Evolutionary conservation across 345 rosid genomes (phyloP), one percentile per base, ranked within the genome.

Genomic region (Lagerstroemia speciosa): DNA sequence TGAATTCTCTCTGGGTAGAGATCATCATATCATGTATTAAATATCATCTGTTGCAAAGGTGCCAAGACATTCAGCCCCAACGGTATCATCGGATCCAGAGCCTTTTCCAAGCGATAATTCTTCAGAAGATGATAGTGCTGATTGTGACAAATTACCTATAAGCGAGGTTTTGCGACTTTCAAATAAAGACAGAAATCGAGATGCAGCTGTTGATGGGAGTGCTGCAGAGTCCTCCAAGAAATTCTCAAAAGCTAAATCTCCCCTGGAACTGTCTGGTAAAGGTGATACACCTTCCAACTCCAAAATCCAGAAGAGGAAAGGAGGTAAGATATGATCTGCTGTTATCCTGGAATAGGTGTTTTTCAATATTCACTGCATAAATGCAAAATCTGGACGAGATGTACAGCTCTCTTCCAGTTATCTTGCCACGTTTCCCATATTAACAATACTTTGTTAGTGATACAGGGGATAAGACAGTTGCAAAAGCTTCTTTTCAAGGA

Each of bases 61-160:
- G 29, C 96, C 94, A 19, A 57, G 71, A 66, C 65, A 65, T 75
- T 79, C 93, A 30, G 26, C 53, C 53, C 16, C 78, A 48, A 41
- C 89, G 10, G 71, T 89, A 57, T 86, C 97, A 60, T 85, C 88
- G 0, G 82, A 75, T 72, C 89, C 97, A 72, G 78, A 81, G 53
- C 76, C 83, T 69, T 85, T 81, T 38, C 75, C 72, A 58, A 77
- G 70, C 55, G 77, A 36, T 68, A 79, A 85, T 68, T 82, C 81
- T 62, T 71, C 53, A 29, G 75, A 62, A 69, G 79, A 76, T 61
- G 72, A 74, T 70, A 62, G 22, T 38, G 67, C 63, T 60, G 76
- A 71, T 73, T 16, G 53, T 20, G 74, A 78, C 46, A 74, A 73
- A 64, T 70, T 55, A 29, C 62, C 73, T 72, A 43, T 62, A 65